Percentiles rank a stretch among this genome's conserved stretches.
Evolutionary conservation across 257 asterid genomes (phyloP).

Genomic region (Penstemon barbatus): DNA sequence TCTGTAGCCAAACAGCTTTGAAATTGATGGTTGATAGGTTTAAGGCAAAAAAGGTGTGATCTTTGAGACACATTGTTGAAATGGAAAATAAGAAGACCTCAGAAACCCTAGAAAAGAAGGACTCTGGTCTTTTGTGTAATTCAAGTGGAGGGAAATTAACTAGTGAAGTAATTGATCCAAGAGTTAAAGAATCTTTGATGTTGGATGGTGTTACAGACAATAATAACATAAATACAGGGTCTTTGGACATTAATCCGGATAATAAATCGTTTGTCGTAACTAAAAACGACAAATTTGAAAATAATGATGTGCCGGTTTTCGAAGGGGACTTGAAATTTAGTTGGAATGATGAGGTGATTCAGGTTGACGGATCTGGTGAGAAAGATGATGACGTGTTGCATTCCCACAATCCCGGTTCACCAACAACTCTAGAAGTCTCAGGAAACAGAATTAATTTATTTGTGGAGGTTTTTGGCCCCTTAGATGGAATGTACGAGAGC

Average conservation of each 20-base stretch:
- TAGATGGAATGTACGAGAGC: constrained; percentile 36
- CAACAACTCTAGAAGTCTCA: constrained; percentile 43
- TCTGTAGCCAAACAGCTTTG: constrained; percentile 31
- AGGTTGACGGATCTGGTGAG: constrained; percentile 23
- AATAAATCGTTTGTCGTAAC: constrained; percentile 16
- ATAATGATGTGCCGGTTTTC: constrained; percentile 17
- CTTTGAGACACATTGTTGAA: constrained; percentile 41
- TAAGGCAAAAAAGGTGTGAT: constrained; percentile 40
- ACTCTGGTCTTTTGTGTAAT: constrained; percentile 34
- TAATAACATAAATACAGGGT: constrained; percentile 24
- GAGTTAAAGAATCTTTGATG: constrained; percentile 27
- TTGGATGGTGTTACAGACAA: constrained; percentile 34
- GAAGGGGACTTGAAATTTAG: constrained; percentile 29
- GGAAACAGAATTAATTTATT: constrained; percentile 52
- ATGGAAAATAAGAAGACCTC: constrained; percentile 40
- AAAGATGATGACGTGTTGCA: constrained; percentile 28
- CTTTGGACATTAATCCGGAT: constrained; percentile 17
- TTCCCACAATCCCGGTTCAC: constrained; percentile 37
- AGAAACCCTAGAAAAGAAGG: constrained; percentile 41
- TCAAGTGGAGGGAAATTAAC: constrained; percentile 31
- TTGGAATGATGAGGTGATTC: constrained; percentile 20
- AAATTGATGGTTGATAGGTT: constrained; percentile 33
- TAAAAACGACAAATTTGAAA: constrained; percentile 4
- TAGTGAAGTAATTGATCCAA: constrained; percentile 19
- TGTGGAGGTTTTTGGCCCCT: constrained; percentile 74